Conservation (phyloP, 1,139 yeast species). For the Geotrichum macrosporum region DNA sequence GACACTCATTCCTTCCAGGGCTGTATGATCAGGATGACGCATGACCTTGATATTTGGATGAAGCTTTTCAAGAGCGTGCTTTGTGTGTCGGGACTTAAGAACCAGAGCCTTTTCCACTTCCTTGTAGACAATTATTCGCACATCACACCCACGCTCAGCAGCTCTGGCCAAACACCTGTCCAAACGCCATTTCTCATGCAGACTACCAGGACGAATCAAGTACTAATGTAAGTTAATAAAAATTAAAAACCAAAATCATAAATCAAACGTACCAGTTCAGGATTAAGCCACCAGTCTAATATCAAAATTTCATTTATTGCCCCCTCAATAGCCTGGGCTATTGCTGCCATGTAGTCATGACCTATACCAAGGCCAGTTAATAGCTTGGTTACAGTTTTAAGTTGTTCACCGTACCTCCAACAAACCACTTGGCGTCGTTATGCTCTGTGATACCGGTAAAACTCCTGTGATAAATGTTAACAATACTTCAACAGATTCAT, state of each 20-base stretch:
- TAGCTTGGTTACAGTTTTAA: background rate
- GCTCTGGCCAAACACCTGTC: constrained; percentile 56
- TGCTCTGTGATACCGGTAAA: constrained; percentile 55
- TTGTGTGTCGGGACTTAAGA: constrained; percentile 57
- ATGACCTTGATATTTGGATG: constrained; percentile 57
- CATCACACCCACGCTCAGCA: constrained; percentile 60
- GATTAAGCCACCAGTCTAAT: constrained; percentile 67
- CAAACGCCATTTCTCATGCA: constrained; percentile 59
- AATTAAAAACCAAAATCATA: background rate
- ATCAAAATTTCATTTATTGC: constrained; percentile 59
- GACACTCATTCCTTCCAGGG: constrained; percentile 42
- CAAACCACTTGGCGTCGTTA: constrained; percentile 63
- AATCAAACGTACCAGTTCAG: constrained; percentile 41
- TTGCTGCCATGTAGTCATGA: constrained; percentile 45
- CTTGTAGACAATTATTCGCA: constrained; percentile 57
- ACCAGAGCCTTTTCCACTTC: constrained; percentile 59
- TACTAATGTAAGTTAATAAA: constrained; percentile 32
- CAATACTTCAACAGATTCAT: background rate
- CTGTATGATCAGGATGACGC: constrained; percentile 58
- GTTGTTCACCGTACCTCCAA: constrained; percentile 45
- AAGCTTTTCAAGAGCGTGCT: constrained; percentile 54
- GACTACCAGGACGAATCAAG: constrained; percentile 58
- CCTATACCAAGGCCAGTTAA: constrained; percentile 11
- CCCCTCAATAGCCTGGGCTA: constrained; percentile 58
- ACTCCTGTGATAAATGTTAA: constrained; percentile 16